phyloP scores from a whole-genome alignment of 2,329 filamentous ascomycete genomes.

The Alternaria sp. region DNA sequence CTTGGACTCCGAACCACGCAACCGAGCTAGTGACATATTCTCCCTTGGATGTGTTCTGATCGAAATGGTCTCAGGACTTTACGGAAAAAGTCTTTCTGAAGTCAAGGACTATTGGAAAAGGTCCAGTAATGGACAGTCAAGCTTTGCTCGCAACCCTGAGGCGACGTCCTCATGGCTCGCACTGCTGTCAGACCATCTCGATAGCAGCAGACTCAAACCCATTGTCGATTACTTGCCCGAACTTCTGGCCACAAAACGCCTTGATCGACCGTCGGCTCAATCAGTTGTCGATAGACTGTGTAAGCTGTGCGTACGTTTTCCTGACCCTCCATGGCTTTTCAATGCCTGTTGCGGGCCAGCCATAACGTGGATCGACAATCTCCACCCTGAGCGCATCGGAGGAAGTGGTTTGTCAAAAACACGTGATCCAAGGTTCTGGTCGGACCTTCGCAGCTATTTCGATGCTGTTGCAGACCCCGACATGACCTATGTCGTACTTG shows the following conservation, averaged over 20 bases:
- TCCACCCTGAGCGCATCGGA: too few relatives aligned
- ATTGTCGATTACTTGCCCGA: background rate
- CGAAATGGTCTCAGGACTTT: background rate
- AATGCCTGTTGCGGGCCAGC: too few relatives aligned
- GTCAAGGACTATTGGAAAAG: background rate
- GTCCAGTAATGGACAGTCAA: background rate
- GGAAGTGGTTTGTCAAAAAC: too few relatives aligned
- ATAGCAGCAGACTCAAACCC: background rate
- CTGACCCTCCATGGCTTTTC: accelerated
- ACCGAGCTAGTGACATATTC: background rate
- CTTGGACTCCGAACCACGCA: background rate
- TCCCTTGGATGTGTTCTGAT: background rate
- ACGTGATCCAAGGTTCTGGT: too few relatives aligned
- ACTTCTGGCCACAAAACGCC: background rate
- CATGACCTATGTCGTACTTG: too few relatives aligned
- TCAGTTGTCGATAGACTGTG: accelerated
- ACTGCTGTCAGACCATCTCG: background rate
- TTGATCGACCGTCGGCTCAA: background rate
- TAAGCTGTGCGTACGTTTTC: background rate
- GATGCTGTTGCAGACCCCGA: too few relatives aligned
- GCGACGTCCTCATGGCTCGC: background rate
- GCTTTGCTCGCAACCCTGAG: background rate
- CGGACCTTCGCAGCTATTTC: too few relatives aligned
- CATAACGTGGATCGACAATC: too few relatives aligned
- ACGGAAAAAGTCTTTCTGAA: background rate